Percentiles rank a stretch among this genome's conserved stretches.
Evolutionary conservation across 108 stramenopile genomes (phyloP).

Genomic region (Nannochloropsis granulata): DNA sequence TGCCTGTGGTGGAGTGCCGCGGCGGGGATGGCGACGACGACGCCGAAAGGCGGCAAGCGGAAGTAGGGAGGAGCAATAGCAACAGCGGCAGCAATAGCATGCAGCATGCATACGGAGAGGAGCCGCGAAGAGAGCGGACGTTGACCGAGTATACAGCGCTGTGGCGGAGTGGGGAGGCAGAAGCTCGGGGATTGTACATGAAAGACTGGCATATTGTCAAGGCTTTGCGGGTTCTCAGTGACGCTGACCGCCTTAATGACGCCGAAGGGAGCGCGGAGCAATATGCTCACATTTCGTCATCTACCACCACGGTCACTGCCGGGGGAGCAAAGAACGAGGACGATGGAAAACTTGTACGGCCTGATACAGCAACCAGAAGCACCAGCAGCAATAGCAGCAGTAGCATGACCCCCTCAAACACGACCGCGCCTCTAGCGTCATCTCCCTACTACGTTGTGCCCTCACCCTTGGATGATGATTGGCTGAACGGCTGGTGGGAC

Average conservation of each 20-base stretch:
- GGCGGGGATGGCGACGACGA: neutral
- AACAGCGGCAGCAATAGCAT: neutral
- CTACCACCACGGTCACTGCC: neutral
- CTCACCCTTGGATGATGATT: conserved; percentile 16
- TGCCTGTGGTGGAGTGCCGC: neutral
- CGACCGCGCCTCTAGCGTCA: neutral
- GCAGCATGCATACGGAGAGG: neutral
- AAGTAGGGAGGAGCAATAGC: neutral
- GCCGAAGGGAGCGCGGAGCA: neutral
- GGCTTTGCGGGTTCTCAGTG: neutral
- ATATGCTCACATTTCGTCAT: neutral
- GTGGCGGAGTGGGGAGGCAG: neutral
- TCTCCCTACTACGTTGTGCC: neutral
- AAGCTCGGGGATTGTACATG: conserved; percentile 1
- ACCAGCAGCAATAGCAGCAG: neutral
- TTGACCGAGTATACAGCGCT: neutral
- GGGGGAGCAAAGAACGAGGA: neutral
- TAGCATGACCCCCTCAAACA: neutral
- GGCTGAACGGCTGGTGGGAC: conserved; percentile 30
- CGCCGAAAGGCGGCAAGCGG: neutral
- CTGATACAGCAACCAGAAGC: too few species aligned
- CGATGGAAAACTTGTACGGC: neutral
- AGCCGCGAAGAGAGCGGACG: neutral
- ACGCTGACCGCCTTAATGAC: neutral
- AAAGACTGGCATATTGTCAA: conserved; percentile 31